Evolutionary conservation across 2,329 filamentous ascomycete genomes (phyloP).

Genomic region (Beauveria sp.): DNA sequence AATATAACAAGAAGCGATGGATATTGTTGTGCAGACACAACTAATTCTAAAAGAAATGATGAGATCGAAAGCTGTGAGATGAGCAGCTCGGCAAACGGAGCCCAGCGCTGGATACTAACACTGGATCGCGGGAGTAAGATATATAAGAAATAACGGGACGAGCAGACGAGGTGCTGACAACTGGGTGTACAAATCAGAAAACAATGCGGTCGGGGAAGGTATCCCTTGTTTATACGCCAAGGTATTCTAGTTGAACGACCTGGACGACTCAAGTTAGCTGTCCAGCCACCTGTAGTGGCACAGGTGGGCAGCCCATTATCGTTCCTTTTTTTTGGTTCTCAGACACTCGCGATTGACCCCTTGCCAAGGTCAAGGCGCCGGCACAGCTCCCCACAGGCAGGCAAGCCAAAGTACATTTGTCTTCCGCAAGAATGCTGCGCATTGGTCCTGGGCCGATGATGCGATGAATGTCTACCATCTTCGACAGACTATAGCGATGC

Average conservation of each 20-base stretch:
- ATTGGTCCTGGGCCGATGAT: not conserved
- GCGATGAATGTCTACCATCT: not conserved
- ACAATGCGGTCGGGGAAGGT: not conserved
- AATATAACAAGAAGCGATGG: not conserved
- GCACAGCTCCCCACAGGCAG: not conserved
- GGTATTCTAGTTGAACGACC: not conserved
- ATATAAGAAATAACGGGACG: not conserved
- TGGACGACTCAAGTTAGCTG: not conserved
- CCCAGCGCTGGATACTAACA: not conserved
- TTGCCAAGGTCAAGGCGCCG: constrained; percentile 13
- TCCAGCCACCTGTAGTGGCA: not conserved
- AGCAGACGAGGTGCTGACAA: not conserved
- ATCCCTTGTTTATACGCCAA: constrained; percentile 8
- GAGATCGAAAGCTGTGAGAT: not conserved
- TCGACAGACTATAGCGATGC: not conserved
- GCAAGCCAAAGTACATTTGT: not conserved
- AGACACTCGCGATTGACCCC: constrained; percentile 11
- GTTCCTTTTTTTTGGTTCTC: constrained; percentile 11
- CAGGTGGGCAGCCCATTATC: constrained; percentile 1
- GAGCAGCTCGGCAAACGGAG: not conserved
- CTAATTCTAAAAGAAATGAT: not conserved
- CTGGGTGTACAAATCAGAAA: not conserved
- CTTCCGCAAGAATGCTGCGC: not conserved
- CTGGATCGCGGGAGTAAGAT: not conserved
- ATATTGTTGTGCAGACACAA: not conserved